These are phyloP conservation scores for Diplodia mutila DNA, from an alignment of 2,329 filamentous ascomycete species.

Conservation along the genomic window DNA sequence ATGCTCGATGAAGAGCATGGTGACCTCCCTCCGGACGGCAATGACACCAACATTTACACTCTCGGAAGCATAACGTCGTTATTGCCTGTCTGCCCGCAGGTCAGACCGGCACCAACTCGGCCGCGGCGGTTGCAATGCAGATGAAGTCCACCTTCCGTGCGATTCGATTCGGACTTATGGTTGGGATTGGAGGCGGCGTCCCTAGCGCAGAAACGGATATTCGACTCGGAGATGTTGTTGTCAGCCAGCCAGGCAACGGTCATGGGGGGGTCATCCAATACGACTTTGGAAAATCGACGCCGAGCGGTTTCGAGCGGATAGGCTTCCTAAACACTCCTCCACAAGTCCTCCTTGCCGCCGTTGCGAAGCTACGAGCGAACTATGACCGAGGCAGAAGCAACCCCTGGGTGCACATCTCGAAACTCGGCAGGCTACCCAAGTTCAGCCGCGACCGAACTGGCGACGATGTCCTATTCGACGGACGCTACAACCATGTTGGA, in stretches of 20 bases:
- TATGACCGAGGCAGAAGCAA: slow-evolving; percentile 16
- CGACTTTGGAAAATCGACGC: slow-evolving; percentile 31
- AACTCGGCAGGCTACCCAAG: slow-evolving; percentile 19
- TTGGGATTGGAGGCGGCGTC: slow-evolving; percentile 48
- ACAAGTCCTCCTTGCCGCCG: slow-evolving; percentile 27
- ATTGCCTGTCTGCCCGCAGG: slow-evolving; percentile 40
- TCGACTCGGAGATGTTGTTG: slow-evolving; percentile 35
- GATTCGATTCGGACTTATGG: slow-evolving; percentile 48
- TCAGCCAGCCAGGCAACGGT: slow-evolving; percentile 31
- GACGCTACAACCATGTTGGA: slow-evolving; percentile 29
- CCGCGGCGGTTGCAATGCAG: slow-evolving; percentile 38
- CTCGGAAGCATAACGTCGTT: slow-evolving; percentile 40
- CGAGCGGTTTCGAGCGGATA: slow-evolving; percentile 28
- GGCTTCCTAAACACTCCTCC: slow-evolving; percentile 27
- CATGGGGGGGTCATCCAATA: slow-evolving; percentile 32
- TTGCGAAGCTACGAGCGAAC: slow-evolving; percentile 26
- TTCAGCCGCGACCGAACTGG: slow-evolving; percentile 27
- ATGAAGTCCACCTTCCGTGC: slow-evolving; percentile 38
- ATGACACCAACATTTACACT: slow-evolving; percentile 34
- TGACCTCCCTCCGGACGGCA: slow-evolving; percentile 13
- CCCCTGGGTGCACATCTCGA: slow-evolving; percentile 19
- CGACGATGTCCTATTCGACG: slow-evolving; percentile 30
- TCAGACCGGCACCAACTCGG: slow-evolving; percentile 39
- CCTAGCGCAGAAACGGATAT: slow-evolving; percentile 31
- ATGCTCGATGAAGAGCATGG: slow-evolving; percentile 39